phyloP scores from a whole-genome alignment of 805 yeast genomes.

The Wickerhamiella sorbophila region DNA sequence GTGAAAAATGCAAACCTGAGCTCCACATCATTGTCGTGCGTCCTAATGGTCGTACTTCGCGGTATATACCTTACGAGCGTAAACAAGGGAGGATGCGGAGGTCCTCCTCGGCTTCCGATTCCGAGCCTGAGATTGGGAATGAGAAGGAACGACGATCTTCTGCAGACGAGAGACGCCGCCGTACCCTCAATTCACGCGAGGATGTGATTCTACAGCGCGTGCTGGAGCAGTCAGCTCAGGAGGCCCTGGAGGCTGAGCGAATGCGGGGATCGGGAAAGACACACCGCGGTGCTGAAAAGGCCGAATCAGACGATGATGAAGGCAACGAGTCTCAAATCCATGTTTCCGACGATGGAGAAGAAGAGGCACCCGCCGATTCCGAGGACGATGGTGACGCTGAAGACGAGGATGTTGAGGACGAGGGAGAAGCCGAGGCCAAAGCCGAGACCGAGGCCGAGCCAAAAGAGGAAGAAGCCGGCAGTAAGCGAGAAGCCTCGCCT shows the following conservation, averaged over 20 bases:
- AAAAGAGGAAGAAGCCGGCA: background rate
- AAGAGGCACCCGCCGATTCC: constrained; percentile 18
- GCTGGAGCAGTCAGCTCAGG: constrained; percentile 28
- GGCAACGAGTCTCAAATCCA: too few relatives aligned
- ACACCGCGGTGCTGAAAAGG: background rate
- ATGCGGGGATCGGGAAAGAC: constrained; percentile 4
- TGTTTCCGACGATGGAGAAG: background rate
- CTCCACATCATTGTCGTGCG: constrained; percentile 45
- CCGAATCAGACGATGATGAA: background rate
- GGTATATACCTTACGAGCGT: constrained; percentile 33
- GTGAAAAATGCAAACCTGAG: constrained; percentile 83
- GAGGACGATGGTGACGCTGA: constrained; percentile 21
- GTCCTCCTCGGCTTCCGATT: background rate
- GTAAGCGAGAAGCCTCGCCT: background rate
- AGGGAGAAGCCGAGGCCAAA: background rate
- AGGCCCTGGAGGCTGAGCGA: constrained; percentile 18
- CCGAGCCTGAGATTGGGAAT: background rate
- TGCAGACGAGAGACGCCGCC: constrained; percentile 14
- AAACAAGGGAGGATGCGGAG: background rate
- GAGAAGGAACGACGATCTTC: background rate
- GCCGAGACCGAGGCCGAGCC: background rate
- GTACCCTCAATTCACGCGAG: constrained; percentile 23
- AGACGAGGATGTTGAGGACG: background rate
- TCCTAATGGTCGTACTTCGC: constrained; percentile 34
- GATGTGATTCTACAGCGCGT: constrained; percentile 29